phyloP scores from a whole-genome alignment of 192 early-diverging fungal species.

The Coemansia biformis region DNA sequence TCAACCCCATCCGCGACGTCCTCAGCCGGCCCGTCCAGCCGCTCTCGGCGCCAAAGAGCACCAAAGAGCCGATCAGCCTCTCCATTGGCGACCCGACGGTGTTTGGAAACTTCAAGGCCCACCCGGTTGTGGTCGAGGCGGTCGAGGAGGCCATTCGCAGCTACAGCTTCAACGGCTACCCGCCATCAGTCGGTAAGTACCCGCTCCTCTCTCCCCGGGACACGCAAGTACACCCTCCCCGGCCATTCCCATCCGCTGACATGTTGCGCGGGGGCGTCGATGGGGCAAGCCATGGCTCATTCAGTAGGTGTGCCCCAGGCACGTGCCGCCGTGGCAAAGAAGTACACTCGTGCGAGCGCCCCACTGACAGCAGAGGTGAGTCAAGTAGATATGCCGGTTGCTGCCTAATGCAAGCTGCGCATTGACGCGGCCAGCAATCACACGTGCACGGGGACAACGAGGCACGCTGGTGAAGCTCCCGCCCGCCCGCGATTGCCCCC shows the following conservation, averaged over 20 bases:
- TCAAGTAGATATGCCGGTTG: not conserved
- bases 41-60: conserved; percentile 54
- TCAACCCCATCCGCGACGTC: conserved; percentile 83
- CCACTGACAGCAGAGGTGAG: conserved; percentile 58
- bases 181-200: conserved; percentile 63
- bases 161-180: conserved; percentile 82
- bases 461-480: too few relatives aligned
- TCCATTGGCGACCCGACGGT: conserved; percentile 71
- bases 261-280: not conserved
- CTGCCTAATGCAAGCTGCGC: not conserved
- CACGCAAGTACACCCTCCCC: not conserved
- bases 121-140: conserved; percentile 63
- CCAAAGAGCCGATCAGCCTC: conserved; percentile 30
- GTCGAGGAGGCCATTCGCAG: conserved; percentile 61
- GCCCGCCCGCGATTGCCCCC: not conserved
- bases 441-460: too few relatives aligned
- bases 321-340: conserved; percentile 69
- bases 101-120: conserved; percentile 86
- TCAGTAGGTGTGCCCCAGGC: conserved; percentile 51
- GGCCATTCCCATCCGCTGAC: not conserved
- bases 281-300: not conserved
- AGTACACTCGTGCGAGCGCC: conserved; percentile 63
- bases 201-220: not conserved
- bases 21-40: conserved; percentile 71
- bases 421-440: too few relatives aligned